Evolutionary conservation across 805 yeast genomes (phyloP).

Genomic region (Pichia phayaonensis): DNA sequence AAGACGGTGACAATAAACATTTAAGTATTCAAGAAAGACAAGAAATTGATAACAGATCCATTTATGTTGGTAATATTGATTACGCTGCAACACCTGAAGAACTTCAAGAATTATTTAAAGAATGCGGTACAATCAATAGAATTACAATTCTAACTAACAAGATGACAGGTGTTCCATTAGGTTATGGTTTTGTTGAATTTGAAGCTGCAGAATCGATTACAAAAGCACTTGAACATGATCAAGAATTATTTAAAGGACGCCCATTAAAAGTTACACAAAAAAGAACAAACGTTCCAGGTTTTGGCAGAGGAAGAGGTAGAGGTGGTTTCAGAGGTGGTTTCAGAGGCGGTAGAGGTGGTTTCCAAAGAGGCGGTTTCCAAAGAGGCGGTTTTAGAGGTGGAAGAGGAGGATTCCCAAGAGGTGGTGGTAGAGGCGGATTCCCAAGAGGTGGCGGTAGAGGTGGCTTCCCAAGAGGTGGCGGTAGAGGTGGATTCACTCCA

Average conservation of each 20-base stretch:
- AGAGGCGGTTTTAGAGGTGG: slow-evolving; percentile 15
- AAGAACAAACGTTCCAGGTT: slow-evolving; percentile 77
- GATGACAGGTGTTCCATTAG: slow-evolving; percentile 74
- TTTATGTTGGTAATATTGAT: slow-evolving; percentile 82
- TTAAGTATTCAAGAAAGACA: slow-evolving; percentile 31
- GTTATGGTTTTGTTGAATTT: slow-evolving; percentile 82
- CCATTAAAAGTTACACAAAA: slow-evolving; percentile 67
- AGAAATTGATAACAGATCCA: slow-evolving; percentile 68
- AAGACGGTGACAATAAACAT: slow-evolving; percentile 1
- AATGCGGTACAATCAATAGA: slow-evolving; percentile 67
- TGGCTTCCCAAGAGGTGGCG: background rate
- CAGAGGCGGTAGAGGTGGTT: slow-evolving; percentile 25
- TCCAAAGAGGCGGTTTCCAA: slow-evolving; percentile 24
- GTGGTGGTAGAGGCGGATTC: slow-evolving; percentile 24
- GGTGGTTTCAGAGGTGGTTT: slow-evolving; percentile 22
- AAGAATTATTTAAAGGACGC: slow-evolving; percentile 58
- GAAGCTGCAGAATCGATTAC: slow-evolving; percentile 57
- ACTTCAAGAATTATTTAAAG: slow-evolving; percentile 62
- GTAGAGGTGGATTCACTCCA: slow-evolving; percentile 25
- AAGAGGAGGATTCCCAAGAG: slow-evolving; percentile 18
- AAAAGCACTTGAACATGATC: slow-evolving; percentile 57
- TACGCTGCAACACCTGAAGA: slow-evolving; percentile 74
- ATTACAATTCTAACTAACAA: slow-evolving; percentile 72
- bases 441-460: slow-evolving; percentile 13
- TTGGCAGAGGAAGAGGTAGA: slow-evolving; percentile 35